Percentiles rank a stretch among this genome's conserved stretches.
These are phyloP conservation scores for Chenopodium quinoa DNA, from an alignment of 148 eudicot genomes.

Conservation along the genomic window DNA sequence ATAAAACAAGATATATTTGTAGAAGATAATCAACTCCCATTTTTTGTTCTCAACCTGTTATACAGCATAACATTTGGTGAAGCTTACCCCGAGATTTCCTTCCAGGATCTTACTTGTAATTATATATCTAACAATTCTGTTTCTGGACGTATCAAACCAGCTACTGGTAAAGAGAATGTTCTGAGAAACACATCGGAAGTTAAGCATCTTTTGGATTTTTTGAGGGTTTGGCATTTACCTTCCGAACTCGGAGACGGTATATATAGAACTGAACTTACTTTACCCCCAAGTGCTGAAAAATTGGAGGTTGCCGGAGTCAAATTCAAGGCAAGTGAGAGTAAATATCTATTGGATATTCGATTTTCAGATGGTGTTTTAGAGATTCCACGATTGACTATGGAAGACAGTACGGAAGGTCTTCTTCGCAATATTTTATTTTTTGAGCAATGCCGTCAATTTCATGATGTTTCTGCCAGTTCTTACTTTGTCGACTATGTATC, in stretches of 20 bases:
- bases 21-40: conserved; percentile 30
- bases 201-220: conserved; percentile 13
- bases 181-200: not conserved
- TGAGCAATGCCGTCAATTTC: conserved; percentile 19
- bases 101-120: not conserved
- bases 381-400: conserved; percentile 19
- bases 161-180: not conserved
- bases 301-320: conserved; percentile 1
- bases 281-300: too few species aligned
- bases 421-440: conserved; percentile 27
- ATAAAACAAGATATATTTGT: conserved; percentile 15
- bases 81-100: not conserved
- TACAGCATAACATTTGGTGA: conserved; percentile 6
- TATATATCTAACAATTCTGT: not conserved
- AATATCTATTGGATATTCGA: conserved; percentile 15
- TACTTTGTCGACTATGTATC: conserved; percentile 30
- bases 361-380: conserved; percentile 19
- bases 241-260: not conserved
- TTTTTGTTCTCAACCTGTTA: conserved; percentile 15
- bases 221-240: not conserved
- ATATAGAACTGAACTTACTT: not conserved
- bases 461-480: not conserved
- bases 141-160: too few species aligned
- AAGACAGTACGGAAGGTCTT: conserved; percentile 19
- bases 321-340: not conserved